Evolutionary conservation across 1,284 basidiomycete species (phyloP).

Genomic region (Amylostereum areolatum): DNA sequence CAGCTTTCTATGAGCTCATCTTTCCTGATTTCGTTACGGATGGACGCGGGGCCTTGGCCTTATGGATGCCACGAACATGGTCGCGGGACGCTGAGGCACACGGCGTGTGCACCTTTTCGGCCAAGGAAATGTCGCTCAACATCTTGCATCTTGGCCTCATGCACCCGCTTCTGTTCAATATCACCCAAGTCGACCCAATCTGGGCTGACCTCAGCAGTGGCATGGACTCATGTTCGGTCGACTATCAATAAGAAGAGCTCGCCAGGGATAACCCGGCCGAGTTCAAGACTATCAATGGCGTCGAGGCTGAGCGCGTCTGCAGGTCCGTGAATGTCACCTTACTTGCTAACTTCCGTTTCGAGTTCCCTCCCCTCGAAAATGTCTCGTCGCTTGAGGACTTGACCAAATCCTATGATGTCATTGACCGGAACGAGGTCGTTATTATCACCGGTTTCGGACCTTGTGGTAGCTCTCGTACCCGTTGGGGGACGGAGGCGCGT

Average conservation of each 20-base stretch:
- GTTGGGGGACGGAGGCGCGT: conserved; percentile 98
- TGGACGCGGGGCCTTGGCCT: conserved; percentile 99
- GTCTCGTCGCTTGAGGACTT: conserved; percentile 67
- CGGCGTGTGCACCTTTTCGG: conserved; percentile 96
- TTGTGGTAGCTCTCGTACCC: conserved; percentile 96
- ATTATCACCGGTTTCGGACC: conserved; percentile 97
- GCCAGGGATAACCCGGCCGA: conserved; percentile 92
- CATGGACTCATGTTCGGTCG: conserved; percentile 89
- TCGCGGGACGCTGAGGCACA: conserved; percentile 93
- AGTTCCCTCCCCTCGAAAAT: conserved; percentile 81
- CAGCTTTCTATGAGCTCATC: conserved; percentile 1
- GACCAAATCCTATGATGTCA: conserved; percentile 72
- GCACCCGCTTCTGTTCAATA: conserved; percentile 99
- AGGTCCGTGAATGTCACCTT: conserved; percentile 92
- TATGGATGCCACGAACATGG: conserved; percentile 93
- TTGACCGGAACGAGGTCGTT: conserved; percentile 94
- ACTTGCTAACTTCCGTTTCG: conserved; percentile 95
- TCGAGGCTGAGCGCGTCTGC: conserved; percentile 88
- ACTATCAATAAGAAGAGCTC: conserved; percentile 77
- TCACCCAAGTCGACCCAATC: conserved; percentile 99
- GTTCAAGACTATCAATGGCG: conserved; percentile 88
- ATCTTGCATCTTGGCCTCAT: conserved; percentile 97
- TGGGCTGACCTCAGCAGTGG: conserved; percentile 98
- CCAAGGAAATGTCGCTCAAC: conserved; percentile 99
- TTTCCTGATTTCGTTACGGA: conserved; percentile 30